Evolutionary conservation across 768 basidiomycete genomes (phyloP).

Genomic region (Suillus decipiens): DNA sequence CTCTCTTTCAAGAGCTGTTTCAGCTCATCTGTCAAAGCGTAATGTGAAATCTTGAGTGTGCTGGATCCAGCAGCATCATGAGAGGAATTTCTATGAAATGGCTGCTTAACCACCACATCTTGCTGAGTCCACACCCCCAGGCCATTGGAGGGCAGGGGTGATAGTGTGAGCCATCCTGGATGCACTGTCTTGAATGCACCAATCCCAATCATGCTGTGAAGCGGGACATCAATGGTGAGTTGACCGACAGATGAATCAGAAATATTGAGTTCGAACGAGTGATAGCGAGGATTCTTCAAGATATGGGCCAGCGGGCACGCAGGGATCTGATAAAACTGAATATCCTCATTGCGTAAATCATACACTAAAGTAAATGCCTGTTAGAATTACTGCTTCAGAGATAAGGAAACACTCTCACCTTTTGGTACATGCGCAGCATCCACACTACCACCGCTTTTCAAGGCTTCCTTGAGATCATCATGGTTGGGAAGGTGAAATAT

Average conservation of each 20-base stretch:
- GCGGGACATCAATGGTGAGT: not conserved
- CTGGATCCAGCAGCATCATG: too few species aligned
- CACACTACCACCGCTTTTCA: constrained; percentile 5
- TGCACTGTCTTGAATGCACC: constrained; percentile 13
- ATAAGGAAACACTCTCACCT: constrained; percentile 4
- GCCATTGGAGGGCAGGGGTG: too few species aligned
- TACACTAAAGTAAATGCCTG: not conserved
- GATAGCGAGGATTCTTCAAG: not conserved
- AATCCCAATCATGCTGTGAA: constrained; percentile 4
- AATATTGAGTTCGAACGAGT: not conserved
- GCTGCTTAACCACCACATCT: too few species aligned
- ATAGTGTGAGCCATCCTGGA: not conserved
- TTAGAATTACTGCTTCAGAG: not conserved
- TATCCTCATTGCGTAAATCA: not conserved
- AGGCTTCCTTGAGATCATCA: not conserved
- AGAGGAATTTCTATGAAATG: too few species aligned
- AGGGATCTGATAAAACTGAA: constrained; percentile 7
- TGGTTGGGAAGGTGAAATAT: not conserved
- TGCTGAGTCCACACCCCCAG: too few species aligned
- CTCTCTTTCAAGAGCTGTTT: too few species aligned
- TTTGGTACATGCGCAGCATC: constrained; percentile 6
- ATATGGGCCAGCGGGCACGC: not conserved
- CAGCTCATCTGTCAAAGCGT: too few species aligned
- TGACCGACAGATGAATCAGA: not conserved
- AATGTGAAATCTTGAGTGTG: too few species aligned